Evolutionary conservation across 2,329 filamentous ascomycete species (phyloP), one percentile per base, ranked within the genome.

Genomic region (Sordariomycetes sp.): DNA sequence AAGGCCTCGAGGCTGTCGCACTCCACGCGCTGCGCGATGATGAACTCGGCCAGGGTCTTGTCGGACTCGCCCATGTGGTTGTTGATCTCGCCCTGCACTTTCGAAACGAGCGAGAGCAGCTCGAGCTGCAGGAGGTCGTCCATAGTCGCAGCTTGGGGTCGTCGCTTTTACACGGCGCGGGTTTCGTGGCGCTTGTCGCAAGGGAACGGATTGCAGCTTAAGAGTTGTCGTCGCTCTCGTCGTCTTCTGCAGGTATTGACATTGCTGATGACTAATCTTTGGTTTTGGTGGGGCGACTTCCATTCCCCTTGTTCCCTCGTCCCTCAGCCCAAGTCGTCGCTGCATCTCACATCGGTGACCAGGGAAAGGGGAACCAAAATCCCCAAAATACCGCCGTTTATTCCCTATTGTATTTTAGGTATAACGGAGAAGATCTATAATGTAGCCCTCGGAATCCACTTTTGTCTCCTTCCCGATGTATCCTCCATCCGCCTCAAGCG

Each of bases 21-120:
- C 79, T 92, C 83, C 69, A 87, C 74, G 66, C 96, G 90, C 69
- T 96, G 88, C 61, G 89, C 89, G 68, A 99, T 96, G 66, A 99
- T 85, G 69, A 96, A 99, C 72, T 99, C 94, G 65, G 94, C 92
- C 28, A 99, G 84, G 5, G 90, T 96, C 73, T 96, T 97, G 74
- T 99, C 92, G 69, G 83, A 88, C 65, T 97, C 85, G 59, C 92
- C 90, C 60, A 97, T 74, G 73, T 99, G 90, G 68, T 99, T 99
- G 66, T 96, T 88, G 57, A 99, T 80, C 73, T 99, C 94, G 20
- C 89, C 93, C 16, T 91, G 91, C 65, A 99, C 90, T 72, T 93
- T 96, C 55, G 90, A 94, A 59, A 97, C 91, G 67, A 99, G 86
- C 66, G 92, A 96, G 58, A 99, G 81, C 61, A 95, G 80, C 79